phyloP scores from a whole-genome alignment of 805 yeast species.

The Lipomyces kockii region DNA sequence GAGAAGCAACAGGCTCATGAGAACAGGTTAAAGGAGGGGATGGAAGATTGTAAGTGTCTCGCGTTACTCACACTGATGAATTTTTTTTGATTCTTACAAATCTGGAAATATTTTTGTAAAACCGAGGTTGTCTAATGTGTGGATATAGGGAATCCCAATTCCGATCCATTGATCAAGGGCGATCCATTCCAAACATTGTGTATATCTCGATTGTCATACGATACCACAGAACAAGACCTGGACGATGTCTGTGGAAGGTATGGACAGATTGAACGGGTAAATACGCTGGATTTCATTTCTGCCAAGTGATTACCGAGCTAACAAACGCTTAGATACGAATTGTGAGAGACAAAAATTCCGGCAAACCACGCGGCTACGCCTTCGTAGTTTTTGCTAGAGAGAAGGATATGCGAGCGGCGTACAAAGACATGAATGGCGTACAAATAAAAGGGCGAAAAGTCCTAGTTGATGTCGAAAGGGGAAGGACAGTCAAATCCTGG shows the following conservation, averaged over 20 bases:
- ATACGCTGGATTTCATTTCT: slow-evolving; percentile 26
- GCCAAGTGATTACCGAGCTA: background rate
- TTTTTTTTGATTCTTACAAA: background rate
- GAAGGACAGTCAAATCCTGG: slow-evolving; percentile 47
- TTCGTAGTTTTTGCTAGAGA: slow-evolving; percentile 73
- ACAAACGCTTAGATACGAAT: slow-evolving; percentile 49
- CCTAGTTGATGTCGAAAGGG: slow-evolving; percentile 50
- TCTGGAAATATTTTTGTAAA: background rate
- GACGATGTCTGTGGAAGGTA: slow-evolving; percentile 62
- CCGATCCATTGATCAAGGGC: slow-evolving; percentile 61
- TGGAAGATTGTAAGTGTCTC: slow-evolving; percentile 40
- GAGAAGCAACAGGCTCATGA: slow-evolving; percentile 41
- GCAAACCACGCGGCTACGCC: slow-evolving; percentile 79
- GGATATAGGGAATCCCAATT: slow-evolving; percentile 56
- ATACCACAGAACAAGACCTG: slow-evolving; percentile 68
- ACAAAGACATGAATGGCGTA: slow-evolving; percentile 60
- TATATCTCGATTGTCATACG: slow-evolving; percentile 71
- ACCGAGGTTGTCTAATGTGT: background rate
- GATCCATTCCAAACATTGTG: slow-evolving; percentile 84
- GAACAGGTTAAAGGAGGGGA: slow-evolving; percentile 47
- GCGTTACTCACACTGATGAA: background rate
- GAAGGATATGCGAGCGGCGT: slow-evolving; percentile 64
- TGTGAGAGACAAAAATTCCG: slow-evolving; percentile 57
- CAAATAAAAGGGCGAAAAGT: slow-evolving; percentile 58
- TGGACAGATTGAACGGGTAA: slow-evolving; percentile 70